Evolutionary conservation across 257 asterid species (phyloP).

Genomic region (Solanum paucissectum): DNA sequence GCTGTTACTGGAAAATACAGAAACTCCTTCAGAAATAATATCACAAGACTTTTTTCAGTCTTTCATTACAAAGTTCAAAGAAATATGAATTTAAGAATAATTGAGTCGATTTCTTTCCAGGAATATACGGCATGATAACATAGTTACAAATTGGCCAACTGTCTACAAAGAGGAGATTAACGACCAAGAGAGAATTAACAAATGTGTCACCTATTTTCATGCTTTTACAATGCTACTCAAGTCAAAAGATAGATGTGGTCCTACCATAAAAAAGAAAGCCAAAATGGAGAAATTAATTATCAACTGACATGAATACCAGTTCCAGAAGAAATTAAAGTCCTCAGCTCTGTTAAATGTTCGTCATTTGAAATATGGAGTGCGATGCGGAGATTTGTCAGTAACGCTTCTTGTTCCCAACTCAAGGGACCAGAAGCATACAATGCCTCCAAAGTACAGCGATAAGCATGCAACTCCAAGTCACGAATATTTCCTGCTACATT

Average conservation of each 20-base stretch:
- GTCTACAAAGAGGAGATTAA: not conserved
- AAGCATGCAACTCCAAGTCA: slow-evolving; percentile 42
- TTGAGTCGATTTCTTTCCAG: not conserved
- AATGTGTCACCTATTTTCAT: not conserved
- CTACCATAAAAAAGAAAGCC: not conserved
- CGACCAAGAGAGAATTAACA: slow-evolving; percentile 2
- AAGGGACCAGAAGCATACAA: slow-evolving; percentile 44
- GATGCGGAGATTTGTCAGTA: slow-evolving; percentile 42
- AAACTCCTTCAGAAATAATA: not conserved
- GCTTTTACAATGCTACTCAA: slow-evolving; percentile 8
- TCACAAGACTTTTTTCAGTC: not conserved
- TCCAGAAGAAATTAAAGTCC: slow-evolving; percentile 27
- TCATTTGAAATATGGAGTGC: slow-evolving; percentile 40
- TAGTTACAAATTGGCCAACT: slow-evolving; percentile 5
- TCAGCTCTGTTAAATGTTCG: slow-evolving; percentile 38
- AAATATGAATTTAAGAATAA: not conserved
- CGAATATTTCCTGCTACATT: slow-evolving; percentile 23
- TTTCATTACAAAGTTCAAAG: not conserved
- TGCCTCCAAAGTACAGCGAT: slow-evolving; percentile 39
- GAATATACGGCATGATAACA: slow-evolving; percentile 11
- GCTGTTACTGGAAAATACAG: not conserved
- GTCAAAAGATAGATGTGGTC: not conserved
- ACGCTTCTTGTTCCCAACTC: slow-evolving; percentile 43
- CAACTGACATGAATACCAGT: slow-evolving; percentile 7
- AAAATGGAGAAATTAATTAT: not conserved